A percentile compares a stretch with the other conserved stretches of the same genome.
phyloP scores from a whole-genome alignment of 2,329 filamentous ascomycete genomes.

The Monilinia fructicola region DNA sequence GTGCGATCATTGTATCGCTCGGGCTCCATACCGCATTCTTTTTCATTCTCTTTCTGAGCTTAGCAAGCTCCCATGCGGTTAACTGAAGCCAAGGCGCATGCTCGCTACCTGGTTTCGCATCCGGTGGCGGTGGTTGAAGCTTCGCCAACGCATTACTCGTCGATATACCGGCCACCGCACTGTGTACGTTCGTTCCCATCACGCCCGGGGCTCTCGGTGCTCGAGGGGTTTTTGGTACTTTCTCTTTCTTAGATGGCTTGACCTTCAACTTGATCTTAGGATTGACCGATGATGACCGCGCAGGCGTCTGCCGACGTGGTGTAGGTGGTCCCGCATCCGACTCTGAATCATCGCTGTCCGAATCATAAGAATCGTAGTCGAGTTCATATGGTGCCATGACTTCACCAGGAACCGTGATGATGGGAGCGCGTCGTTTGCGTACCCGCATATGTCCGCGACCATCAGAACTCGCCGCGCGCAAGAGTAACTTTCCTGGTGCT shows the following conservation, averaged over 20 bases:
- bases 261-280: slow-evolving; percentile 39
- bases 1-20: slow-evolving; percentile 80
- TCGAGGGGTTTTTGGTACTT: slow-evolving; percentile 35
- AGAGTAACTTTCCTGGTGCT: slow-evolving; percentile 47
- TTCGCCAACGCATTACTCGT: slow-evolving; percentile 41
- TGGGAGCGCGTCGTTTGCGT: slow-evolving; percentile 46
- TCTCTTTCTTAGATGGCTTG: slow-evolving; percentile 33
- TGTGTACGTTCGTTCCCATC: slow-evolving; percentile 42
- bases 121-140: slow-evolving; percentile 58
- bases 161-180: slow-evolving; percentile 41
- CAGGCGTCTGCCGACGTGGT: slow-evolving; percentile 32
- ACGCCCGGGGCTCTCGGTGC: slow-evolving; percentile 38
- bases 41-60: slow-evolving; percentile 82
- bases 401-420: slow-evolving; percentile 65
- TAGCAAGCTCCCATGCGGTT: slow-evolving; percentile 63
- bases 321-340: slow-evolving; percentile 41
- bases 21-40: slow-evolving; percentile 86
- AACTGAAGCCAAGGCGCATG: slow-evolving; percentile 66
- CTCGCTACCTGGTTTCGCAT: slow-evolving; percentile 57
- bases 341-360: slow-evolving; percentile 33
- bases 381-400: slow-evolving; percentile 65
- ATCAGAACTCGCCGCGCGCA: slow-evolving; percentile 46
- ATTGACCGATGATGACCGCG: slow-evolving; percentile 25
- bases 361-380: slow-evolving; percentile 57
- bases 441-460: slow-evolving; percentile 25